These are phyloP conservation scores for Plasmodium yoelii DNA, from an alignment of 169 alveolate genomes.

Conservation along the genomic window DNA sequence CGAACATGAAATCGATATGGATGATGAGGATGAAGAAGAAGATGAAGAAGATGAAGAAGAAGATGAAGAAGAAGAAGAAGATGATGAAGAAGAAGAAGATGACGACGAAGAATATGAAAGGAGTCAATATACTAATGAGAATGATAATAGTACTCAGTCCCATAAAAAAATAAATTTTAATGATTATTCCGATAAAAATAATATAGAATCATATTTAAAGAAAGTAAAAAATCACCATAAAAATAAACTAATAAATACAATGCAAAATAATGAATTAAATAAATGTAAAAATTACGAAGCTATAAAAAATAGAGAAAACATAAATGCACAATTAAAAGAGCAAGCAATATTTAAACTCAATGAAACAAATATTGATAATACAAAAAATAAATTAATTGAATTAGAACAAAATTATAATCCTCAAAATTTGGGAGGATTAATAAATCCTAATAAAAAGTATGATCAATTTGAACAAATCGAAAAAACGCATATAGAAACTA, in stretches of 20 bases:
- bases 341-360: background rate
- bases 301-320: background rate
- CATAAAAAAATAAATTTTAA: slow-evolving; percentile 1
- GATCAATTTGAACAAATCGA: background rate
- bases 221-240: background rate
- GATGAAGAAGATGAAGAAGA: slow-evolving; percentile 45
- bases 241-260: background rate
- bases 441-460: background rate
- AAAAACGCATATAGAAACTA: background rate
- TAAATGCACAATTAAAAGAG: slow-evolving; percentile 1
- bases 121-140: background rate
- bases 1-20: background rate
- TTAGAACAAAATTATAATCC: background rate
- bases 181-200: background rate
- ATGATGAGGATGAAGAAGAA: background rate
- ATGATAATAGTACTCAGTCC: background rate
- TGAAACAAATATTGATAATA: background rate
- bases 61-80: slow-evolving; percentile 25
- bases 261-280: background rate
- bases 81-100: slow-evolving; percentile 10
- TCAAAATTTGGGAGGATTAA: background rate
- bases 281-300: background rate
- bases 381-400: background rate
- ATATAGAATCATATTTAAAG: background rate
- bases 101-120: background rate